Evolutionary conservation across 768 basidiomycete species (phyloP), one percentile per base, ranked within the genome.

Genomic region (Termitomyces sp.): DNA sequence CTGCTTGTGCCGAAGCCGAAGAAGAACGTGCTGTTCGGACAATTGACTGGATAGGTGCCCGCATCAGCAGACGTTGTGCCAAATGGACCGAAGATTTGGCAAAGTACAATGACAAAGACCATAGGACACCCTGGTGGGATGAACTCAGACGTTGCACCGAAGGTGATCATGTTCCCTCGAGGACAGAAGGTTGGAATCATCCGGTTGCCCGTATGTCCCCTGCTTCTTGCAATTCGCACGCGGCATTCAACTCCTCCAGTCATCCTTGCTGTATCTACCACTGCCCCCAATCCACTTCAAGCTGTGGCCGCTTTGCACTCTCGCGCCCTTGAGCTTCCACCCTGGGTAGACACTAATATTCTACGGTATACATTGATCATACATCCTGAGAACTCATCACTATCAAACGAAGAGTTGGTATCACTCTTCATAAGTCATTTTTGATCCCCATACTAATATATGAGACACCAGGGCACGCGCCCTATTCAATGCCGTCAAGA

Each of bases 21-120:
- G 86, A 89, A 59, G 72, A 83, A 61, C 87, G 91, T 32, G 88
- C 91, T 0, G 80, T 81, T 23, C 81, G 91, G 46, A 86, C 82
- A n/a, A 79, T 93, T 62, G 91, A 94, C 72, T 94, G 91, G 91
- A 86, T 94, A 60, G 80, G 87, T 37, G 81, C 82, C 11, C 83
- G 91, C 47, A 84, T 93, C 53, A 71, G 75, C 41, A 78, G 76
- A 59, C 78, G 83, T 55, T 85, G 84, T 57, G 70, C 78, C 8
- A 80, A 77, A 66, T 94, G 91, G 91, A 78, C 89, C 30, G 82
- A 84, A 41, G 83, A 88, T 63, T 65, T 85, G 43, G 83, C 88
- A 57, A 74, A 70, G 30, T 57, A 70, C 3, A 73, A 72, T 11
- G 75, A 78, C 44, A 72, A 68, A 37, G 72, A 79, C 41, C 54